Evolutionary conservation across 169 alveolate genomes (phyloP), one percentile per base, ranked within the genome.

Genomic region (Cryptosporidium baileyi): DNA sequence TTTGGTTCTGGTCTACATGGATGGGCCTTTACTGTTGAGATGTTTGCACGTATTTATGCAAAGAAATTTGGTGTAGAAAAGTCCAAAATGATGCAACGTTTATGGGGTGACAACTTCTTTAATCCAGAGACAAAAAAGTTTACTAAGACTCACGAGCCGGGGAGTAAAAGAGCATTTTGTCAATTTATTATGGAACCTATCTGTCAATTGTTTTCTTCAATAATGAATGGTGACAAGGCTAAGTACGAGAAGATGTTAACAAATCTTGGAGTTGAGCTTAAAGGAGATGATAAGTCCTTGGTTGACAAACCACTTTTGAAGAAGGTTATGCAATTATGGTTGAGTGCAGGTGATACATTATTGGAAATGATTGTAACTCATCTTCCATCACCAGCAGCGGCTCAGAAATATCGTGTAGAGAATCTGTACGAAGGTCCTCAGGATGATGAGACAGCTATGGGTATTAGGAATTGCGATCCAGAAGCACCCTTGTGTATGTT

Each of bases 71-170:
- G 97, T 82, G 96, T 95, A 54, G 96, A 96, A 51, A 92, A 94
- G 92, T 93, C 92, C 28, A 97, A 96, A 93, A 95, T 98, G 98
- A 95, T 96, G 98, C 93, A 95, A 91, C 96, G 97, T 88, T 95
- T 98, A 60, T 98, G 99, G 99, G 99, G 99, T 49, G 99, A 98
- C 91, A 96, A 97, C 94, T 98, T 95, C 94, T 98, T 95, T 91
- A 96, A 97, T 91, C 96, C 97, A 44, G 95, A 93, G 90, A 93
- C 94, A 60, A 97, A 98, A 95, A 96, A 95, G 80, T 97, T 99
- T 99, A 93, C 95, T 45, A 94, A 93, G 74, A 92, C 90, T 81
- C 92, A 91, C 34, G 90, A 89, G 43, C 94, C 94, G 41, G 94
- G 93, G 19, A 91, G 94, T 51, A 93, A 92, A 57, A 95, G 99